These are phyloP conservation scores for Senna tora DNA, from an alignment of 306 rosid species.

Conservation along the genomic window DNA sequence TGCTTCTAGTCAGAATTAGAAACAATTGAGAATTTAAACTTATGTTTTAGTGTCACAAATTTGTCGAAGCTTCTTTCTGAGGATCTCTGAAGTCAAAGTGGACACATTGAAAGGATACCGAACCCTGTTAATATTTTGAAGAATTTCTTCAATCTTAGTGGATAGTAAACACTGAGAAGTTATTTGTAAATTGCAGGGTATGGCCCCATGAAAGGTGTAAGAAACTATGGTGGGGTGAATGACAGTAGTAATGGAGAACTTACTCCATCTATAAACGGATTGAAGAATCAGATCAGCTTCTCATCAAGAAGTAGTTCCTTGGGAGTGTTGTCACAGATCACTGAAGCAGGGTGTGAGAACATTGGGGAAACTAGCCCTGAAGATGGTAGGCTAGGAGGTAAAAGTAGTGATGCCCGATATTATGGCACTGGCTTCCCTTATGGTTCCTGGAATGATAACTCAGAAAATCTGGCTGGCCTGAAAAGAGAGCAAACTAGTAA, in stretches of 20 bases:
- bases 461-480: conserved; percentile 41
- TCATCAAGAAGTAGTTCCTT: conserved; percentile 57
- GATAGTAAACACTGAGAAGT: conserved; percentile 23
- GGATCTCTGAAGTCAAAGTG: background rate
- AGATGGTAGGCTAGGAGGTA: conserved; percentile 45
- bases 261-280: conserved; percentile 53
- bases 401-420: conserved; percentile 43
- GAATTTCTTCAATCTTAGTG: conserved; percentile 9
- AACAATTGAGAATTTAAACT: no score
- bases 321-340: conserved; percentile 56
- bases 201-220: conserved; percentile 49
- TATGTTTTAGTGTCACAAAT: no score
- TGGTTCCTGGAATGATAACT: conserved; percentile 58
- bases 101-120: background rate
- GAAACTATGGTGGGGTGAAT: conserved; percentile 47
- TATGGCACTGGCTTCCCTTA: conserved; percentile 53
- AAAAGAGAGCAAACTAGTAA: conserved; percentile 53
- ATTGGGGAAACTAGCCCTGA: conserved; percentile 41
- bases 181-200: conserved; percentile 52
- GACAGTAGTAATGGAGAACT: conserved; percentile 45
- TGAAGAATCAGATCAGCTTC: conserved; percentile 65
- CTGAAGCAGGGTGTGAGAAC: conserved; percentile 47
- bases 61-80: conserved; percentile 2
- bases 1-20: no score
- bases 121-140: background rate